phyloP scores from a whole-genome alignment of 2,329 filamentous ascomycete species.

The Exophiala spinifera region DNA sequence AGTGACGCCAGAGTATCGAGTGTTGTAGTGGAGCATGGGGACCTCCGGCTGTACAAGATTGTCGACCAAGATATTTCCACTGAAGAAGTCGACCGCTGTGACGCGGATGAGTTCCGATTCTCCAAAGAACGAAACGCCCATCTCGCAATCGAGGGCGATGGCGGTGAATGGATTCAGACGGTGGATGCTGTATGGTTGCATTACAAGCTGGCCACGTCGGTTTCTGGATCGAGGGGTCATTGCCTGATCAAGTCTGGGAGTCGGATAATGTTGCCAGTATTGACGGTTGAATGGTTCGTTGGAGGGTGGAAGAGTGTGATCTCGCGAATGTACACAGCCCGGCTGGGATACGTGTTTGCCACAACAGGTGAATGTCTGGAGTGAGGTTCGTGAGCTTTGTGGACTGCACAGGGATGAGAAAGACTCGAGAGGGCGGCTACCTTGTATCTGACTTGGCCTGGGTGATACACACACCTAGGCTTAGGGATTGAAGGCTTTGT shows the following conservation, averaged over 20 bases:
- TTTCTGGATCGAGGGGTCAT: no score
- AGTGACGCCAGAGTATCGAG: conserved; percentile 50
- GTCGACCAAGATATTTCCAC: conserved; percentile 47
- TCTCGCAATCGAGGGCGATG: conserved; percentile 56
- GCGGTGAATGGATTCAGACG: conserved; percentile 16
- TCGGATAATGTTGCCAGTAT: conserved; percentile 11
- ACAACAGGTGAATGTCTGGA: conserved; percentile 15
- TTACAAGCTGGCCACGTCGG: not conserved
- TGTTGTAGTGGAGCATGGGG: conserved; percentile 50
- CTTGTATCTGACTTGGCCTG: conserved; percentile 1
- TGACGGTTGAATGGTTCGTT: conserved; percentile 1
- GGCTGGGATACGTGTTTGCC: conserved; percentile 3
- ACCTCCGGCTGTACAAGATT: conserved; percentile 49
- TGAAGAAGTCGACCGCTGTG: conserved; percentile 52
- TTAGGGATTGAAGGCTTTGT: not conserved
- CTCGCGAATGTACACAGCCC: conserved; percentile 5
- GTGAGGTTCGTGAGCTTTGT: not conserved
- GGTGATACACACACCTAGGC: conserved; percentile 8
- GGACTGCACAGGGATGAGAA: not conserved
- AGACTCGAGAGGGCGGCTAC: not conserved
- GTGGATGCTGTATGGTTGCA: not conserved
- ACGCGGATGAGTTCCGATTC: conserved; percentile 54
- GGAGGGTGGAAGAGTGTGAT: conserved; percentile 3
- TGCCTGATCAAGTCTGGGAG: not conserved
- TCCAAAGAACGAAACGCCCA: conserved; percentile 47